phyloP scores from a whole-genome alignment of 371 early-diverging fungal genomes.

The Smittium mucronatum region DNA sequence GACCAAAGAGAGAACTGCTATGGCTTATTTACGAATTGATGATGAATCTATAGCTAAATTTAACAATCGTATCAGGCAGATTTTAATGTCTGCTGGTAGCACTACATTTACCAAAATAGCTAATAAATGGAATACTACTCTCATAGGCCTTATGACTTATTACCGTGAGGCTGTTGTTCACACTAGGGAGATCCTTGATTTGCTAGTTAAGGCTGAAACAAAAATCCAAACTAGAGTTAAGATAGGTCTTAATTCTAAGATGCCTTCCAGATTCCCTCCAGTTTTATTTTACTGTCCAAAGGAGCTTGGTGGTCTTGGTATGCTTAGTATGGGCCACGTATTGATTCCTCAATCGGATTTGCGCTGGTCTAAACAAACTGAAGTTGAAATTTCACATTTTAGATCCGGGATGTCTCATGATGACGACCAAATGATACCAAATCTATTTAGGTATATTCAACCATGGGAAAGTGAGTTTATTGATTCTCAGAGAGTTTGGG shows the following conservation, averaged over 20 bases:
- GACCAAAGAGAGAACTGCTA: conserved; percentile 95
- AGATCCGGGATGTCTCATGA: conserved; percentile 97
- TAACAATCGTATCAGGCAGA: conserved; percentile 92
- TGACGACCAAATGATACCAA: conserved; percentile 93
- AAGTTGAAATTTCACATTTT: conserved; percentile 95
- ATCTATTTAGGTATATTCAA: conserved; percentile 92
- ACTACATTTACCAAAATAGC: conserved; percentile 97
- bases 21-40: conserved; percentile 89
- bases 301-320: conserved; percentile 97
- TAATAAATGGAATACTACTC: conserved; percentile 92
- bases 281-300: conserved; percentile 87
- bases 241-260: conserved; percentile 97
- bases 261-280: conserved; percentile 98
- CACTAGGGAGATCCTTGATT: conserved; percentile 89
- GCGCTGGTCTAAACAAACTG: conserved; percentile 94
- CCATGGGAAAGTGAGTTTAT: conserved; percentile 98
- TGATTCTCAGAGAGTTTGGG: conserved; percentile 97
- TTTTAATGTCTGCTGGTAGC: conserved; percentile 91
- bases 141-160: conserved; percentile 95
- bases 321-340: conserved; percentile 98
- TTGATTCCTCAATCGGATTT: conserved; percentile 93
- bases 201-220: conserved; percentile 86
- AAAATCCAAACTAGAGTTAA: conserved; percentile 98
- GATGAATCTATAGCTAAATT: conserved; percentile 83
- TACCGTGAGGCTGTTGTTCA: conserved; percentile 97